Evolutionary conservation across 495 filamentous ascomycete genomes (phyloP).

Genomic region (Podospora pseudopauciseta): DNA sequence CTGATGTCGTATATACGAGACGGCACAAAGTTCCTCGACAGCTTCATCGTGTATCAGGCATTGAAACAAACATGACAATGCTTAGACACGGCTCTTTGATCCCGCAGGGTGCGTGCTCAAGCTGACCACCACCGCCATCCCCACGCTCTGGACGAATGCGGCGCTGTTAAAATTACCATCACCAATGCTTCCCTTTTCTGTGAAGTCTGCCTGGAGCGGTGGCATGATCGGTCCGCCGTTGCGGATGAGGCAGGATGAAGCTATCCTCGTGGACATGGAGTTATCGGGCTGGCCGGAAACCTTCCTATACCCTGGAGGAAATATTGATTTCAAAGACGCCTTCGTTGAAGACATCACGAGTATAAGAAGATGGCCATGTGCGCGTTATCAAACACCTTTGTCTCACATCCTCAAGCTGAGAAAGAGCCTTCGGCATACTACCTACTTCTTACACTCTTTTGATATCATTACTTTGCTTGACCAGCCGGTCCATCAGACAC

Average conservation of each 20-base stretch:
- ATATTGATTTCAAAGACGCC: not conserved
- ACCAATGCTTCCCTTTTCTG: slow-evolving; percentile 1
- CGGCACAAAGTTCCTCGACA: not conserved
- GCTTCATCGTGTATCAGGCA: not conserved
- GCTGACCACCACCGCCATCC: slow-evolving; percentile 1
- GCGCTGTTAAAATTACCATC: slow-evolving; percentile 5
- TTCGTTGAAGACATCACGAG: not conserved
- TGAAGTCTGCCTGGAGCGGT: not conserved
- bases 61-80: not conserved
- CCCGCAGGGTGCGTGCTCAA: not conserved
- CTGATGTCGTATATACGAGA: not conserved
- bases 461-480: not conserved
- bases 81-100: not conserved
- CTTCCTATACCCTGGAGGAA: not conserved
- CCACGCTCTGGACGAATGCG: not conserved
- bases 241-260: not conserved
- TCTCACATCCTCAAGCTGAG: not conserved
- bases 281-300: not conserved
- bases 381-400: not conserved
- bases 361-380: not conserved
- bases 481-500: not conserved
- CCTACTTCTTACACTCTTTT: not conserved
- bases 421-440: not conserved
- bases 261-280: not conserved
- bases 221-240: not conserved